A percentile compares a stretch with the other conserved stretches of the same genome.
phyloP scores from a whole-genome alignment of 2,329 filamentous ascomycete species.

The Coniochaeta sp. region DNA sequence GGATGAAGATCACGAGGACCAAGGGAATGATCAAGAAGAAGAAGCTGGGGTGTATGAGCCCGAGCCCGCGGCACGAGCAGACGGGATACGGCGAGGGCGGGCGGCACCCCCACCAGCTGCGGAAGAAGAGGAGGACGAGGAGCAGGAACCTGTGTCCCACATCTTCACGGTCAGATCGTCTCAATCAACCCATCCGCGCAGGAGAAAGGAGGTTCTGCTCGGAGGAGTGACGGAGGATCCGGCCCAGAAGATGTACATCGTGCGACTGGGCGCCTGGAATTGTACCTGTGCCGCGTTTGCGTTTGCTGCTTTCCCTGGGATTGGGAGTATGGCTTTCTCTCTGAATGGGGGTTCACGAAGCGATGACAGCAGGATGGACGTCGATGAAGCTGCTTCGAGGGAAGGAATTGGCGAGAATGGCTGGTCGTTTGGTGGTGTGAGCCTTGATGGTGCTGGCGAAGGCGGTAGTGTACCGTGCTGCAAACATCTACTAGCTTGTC shows the following conservation, averaged over 20 bases:
- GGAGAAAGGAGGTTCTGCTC: not conserved
- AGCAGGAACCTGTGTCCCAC: not conserved
- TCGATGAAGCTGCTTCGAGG: not conserved
- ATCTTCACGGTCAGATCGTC: not conserved
- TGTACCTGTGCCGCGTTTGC: slow-evolving; percentile 85
- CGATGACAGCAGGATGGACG: not conserved
- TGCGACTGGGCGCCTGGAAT: slow-evolving; percentile 71
- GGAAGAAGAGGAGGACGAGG: not conserved
- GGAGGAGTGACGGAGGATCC: slow-evolving; percentile 4
- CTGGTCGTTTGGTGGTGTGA: slow-evolving; percentile 41
- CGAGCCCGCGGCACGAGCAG: not conserved
- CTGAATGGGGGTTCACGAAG: not conserved
- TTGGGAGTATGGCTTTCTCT: slow-evolving; percentile 4
- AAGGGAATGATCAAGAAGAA: not conserved
- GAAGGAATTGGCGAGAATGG: not conserved
- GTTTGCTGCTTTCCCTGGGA: slow-evolving; percentile 56
- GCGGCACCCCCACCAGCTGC: not conserved
- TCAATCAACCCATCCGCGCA: slow-evolving; percentile 8
- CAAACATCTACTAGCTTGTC: slow-evolving; percentile 83
- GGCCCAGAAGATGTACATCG: slow-evolving; percentile 47
- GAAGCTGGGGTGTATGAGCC: not conserved
- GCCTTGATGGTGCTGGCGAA: slow-evolving; percentile 24
- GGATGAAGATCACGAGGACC: not conserved
- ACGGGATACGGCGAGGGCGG: not conserved
- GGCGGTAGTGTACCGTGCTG: slow-evolving; percentile 51